phyloP scores from a whole-genome alignment of 345 rosid genomes.

The Salix caprea region DNA sequence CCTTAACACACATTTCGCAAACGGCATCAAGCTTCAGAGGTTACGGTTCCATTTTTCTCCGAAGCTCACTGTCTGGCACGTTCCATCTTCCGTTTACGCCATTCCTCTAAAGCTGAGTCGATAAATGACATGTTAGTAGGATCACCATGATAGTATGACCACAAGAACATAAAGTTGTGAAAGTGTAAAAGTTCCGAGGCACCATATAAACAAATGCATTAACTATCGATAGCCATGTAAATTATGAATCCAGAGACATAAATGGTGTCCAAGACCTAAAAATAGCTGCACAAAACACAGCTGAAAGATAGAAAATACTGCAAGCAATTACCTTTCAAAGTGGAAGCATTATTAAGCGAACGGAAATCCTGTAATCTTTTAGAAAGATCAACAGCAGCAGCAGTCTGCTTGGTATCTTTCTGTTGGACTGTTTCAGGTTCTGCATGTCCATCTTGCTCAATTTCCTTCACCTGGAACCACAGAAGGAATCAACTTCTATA shows the following conservation, averaged over 20 bases:
- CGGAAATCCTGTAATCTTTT: conserved; percentile 77
- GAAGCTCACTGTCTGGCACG: conserved; percentile 63
- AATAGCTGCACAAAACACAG: not conserved
- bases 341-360: conserved; percentile 55
- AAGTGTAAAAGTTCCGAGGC: not conserved
- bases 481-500: not conserved
- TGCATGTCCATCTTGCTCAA: conserved; percentile 57
- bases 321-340: conserved; percentile 61
- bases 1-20: not conserved
- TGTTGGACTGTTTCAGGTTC: conserved; percentile 46
- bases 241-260: not conserved
- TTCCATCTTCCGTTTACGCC: conserved; percentile 90
- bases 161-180: not conserved
- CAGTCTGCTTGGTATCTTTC: conserved; percentile 61
- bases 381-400: conserved; percentile 76
- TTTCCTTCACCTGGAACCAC: conserved; percentile 67
- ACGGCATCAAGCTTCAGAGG: conserved; percentile 27
- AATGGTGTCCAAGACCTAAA: not conserved
- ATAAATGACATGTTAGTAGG: not conserved
- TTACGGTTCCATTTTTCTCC: conserved; percentile 54
- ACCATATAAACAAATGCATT: not conserved
- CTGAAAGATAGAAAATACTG: not conserved
- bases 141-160: not conserved
- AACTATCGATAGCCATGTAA: not conserved
- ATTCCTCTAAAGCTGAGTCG: conserved; percentile 71